These are phyloP conservation scores for Irpex rosettiformis DNA, from an alignment of 1,284 basidiomycete species.

Conservation along the genomic window DNA sequence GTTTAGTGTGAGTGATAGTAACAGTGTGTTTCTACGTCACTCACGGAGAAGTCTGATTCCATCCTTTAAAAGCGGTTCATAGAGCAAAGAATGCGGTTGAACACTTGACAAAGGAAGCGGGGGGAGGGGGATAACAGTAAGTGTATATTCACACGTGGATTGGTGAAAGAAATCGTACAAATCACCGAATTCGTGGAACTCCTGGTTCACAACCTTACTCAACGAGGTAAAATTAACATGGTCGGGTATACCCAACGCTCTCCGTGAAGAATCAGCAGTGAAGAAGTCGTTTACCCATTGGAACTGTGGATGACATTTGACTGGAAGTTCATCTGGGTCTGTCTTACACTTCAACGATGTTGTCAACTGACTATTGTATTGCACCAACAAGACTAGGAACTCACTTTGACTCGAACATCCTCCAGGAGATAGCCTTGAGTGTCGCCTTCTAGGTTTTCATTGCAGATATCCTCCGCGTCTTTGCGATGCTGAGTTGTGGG, in stretches of 20 bases:
- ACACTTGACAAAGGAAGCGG: neutral
- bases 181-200: neutral
- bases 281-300: constrained; percentile 3
- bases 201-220: neutral
- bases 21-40: neutral
- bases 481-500: constrained; percentile 1
- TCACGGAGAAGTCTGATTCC: constrained; percentile 8
- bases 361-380: neutral
- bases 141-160: neutral
- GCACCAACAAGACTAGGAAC: neutral
- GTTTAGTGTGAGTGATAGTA: neutral
- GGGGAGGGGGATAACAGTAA: neutral
- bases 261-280: neutral
- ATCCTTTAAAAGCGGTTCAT: constrained; percentile 2
- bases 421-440: neutral
- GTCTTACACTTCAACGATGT: neutral
- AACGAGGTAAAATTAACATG: constrained; percentile 1
- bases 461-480: neutral
- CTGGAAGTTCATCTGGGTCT: neutral
- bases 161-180: neutral
- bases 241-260: constrained; percentile 3
- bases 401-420: neutral
- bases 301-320: neutral
- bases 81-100: constrained; percentile 2
- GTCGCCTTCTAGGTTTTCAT: neutral